Evolutionary conservation across 768 basidiomycete genomes (phyloP), one percentile per base, ranked within the genome.

Genomic region (Rhodosporidiobolus sp.): DNA sequence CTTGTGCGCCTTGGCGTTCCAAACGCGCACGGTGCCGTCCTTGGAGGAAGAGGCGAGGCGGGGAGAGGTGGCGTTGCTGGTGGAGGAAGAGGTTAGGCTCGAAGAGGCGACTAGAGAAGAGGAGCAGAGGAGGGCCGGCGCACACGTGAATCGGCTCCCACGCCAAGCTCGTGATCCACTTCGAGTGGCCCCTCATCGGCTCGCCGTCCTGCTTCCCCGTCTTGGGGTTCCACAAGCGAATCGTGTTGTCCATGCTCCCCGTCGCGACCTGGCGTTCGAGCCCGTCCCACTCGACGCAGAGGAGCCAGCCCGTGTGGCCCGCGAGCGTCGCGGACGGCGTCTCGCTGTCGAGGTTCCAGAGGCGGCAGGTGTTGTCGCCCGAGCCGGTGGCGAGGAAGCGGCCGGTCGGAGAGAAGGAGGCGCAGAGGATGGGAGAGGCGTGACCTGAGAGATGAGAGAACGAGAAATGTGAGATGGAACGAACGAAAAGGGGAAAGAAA

Each of bases 61-160:
- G 22, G 94, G 94, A 1, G 87, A 83, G 26, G 85, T 80, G 1
- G 90, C 82, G 78, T 93, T 94, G 81, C 92, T 94, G 67, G 30
- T 11, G n/a, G 19, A 45, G 32, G n/a, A 56, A 63, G 74, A 57
- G 28, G 60, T 74, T 53, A 63, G n/a, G 26, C 28, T 17, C 22
- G 28, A 3, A 4, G 4, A 53, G 10, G 1, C 28, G 1, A 22
- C 10, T 19, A 19, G 45, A n/a, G 43, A 49, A 2, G 20, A 30
- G 43, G 57, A 59, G 26, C 22, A 22, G 72, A 38, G 38, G 61
- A 82, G n/a, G n/a, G n/a, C n/a, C n/a, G n/a, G n/a, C 88, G 75
- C 77, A 93, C 89, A 96, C 83, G 81, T 97, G 95, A 58, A 94
- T 88, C 10, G 96, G 95, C 80, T 98, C 96, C 92, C 94, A 98